A percentile compares a stretch with the other conserved stretches of the same genome.
These are phyloP conservation scores for Solanum microdontum DNA, from an alignment of 257 asterid genomes.

Conservation along the genomic window DNA sequence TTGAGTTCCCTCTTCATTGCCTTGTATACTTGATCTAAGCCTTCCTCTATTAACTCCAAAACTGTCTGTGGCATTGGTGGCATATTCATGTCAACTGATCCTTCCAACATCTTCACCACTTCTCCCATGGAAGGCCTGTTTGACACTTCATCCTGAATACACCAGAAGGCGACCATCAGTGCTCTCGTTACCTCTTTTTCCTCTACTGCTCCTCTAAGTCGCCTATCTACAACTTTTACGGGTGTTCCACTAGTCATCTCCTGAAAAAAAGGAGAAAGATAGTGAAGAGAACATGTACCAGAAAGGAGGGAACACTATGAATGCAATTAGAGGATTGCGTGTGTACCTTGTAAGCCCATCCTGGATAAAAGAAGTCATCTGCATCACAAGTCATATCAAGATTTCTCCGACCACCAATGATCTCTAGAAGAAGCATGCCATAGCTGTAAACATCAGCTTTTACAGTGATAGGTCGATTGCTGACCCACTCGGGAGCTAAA, in stretches of 20 bases:
- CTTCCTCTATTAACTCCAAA: constrained; percentile 75
- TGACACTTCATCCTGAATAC: constrained; percentile 68
- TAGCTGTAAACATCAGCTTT: constrained; percentile 91
- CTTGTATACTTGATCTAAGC: constrained; percentile 64
- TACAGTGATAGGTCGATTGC: constrained; percentile 78
- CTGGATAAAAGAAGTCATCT: constrained; percentile 78
- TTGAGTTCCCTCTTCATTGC: constrained; percentile 81
- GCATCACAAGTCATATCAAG: constrained; percentile 69
- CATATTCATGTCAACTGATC: constrained; percentile 40
- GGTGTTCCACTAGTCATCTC: constrained; percentile 56
- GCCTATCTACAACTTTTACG: constrained; percentile 44
- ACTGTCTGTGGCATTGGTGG: constrained; percentile 86
- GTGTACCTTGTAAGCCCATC: constrained; percentile 94
- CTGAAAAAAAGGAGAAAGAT: constrained; percentile 14
- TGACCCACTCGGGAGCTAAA: constrained; percentile 82
- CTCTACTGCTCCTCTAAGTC: constrained; percentile 46
- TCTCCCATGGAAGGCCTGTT: constrained; percentile 88
- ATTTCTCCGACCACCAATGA: constrained; percentile 77
- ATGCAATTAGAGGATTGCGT: neutral
- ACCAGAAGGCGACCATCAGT: constrained; percentile 65
- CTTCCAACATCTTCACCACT: constrained; percentile 79
- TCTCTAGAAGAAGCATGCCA: constrained; percentile 87
- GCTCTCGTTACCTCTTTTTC: constrained; percentile 52
- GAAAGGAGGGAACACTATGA: neutral
- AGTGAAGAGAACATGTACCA: neutral